A percentile compares a stretch with the other conserved stretches of the same genome.
phyloP scores from a whole-genome alignment of 2,329 filamentous ascomycete genomes.

The Talaromyces funiculosus region DNA sequence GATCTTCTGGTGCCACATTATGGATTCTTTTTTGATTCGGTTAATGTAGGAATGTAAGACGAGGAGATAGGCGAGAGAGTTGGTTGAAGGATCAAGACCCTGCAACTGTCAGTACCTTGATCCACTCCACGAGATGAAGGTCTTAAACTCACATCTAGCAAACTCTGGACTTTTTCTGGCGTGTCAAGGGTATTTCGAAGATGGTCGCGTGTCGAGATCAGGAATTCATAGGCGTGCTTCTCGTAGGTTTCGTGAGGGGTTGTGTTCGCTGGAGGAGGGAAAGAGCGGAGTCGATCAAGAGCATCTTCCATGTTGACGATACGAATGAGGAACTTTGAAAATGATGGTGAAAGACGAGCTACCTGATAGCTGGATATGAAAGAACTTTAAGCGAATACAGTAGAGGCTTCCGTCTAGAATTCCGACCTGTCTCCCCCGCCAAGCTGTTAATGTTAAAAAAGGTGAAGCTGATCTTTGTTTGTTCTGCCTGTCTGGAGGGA shows the following conservation, averaged over 20 bases:
- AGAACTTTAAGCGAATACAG: background rate
- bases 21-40: conserved; percentile 30
- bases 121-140: background rate
- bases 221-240: conserved; percentile 35
- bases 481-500: background rate
- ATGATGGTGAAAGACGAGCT: background rate
- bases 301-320: conserved; percentile 23
- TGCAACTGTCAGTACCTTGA: conserved; percentile 14
- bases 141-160: conserved; percentile 28
- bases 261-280: conserved; percentile 34
- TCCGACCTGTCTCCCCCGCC: background rate
- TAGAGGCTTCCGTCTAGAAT: background rate
- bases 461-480: background rate
- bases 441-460: background rate
- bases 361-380: background rate
- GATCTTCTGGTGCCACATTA: conserved; percentile 31
- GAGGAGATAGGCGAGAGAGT: conserved; percentile 56
- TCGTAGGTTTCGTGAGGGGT: conserved; percentile 41
- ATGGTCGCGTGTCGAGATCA: conserved; percentile 34
- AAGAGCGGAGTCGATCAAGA: conserved; percentile 33
- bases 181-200: conserved; percentile 28
- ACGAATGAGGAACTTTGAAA: background rate
- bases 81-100: conserved; percentile 49
- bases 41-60: conserved; percentile 48
- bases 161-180: conserved; percentile 18